Evolutionary conservation across 257 asterid genomes (phyloP).

Genomic region (Gardenia jasminoides): DNA sequence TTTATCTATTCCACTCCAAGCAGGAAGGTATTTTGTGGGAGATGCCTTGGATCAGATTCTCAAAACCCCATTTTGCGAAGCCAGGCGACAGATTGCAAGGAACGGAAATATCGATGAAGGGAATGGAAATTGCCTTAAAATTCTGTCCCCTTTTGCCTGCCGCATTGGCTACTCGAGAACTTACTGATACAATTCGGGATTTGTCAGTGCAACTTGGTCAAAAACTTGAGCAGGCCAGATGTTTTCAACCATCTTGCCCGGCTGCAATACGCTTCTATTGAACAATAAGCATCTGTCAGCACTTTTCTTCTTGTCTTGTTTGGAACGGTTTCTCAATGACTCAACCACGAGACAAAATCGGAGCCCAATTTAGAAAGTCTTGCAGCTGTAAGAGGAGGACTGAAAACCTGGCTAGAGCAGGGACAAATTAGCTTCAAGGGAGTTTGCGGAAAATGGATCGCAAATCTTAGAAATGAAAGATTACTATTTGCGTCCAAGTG

Average conservation of each 20-base stretch:
- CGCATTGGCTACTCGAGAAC: slow-evolving; percentile 27
- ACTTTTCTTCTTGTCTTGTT: slow-evolving; percentile 56
- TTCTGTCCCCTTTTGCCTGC: slow-evolving; percentile 30
- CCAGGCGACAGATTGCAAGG: slow-evolving; percentile 38
- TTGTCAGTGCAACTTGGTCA: slow-evolving; percentile 30
- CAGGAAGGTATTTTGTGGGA: slow-evolving; percentile 71
- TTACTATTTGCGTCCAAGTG: slow-evolving; percentile 51
- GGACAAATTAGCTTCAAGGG: not conserved
- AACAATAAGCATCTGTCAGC: slow-evolving; percentile 31
- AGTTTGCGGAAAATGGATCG: not conserved
- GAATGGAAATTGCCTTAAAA: slow-evolving; percentile 49
- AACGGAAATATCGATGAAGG: slow-evolving; percentile 51
- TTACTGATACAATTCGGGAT: slow-evolving; percentile 21
- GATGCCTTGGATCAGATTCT: slow-evolving; percentile 42
- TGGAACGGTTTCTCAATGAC: slow-evolving; percentile 19
- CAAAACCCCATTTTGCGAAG: slow-evolving; percentile 12
- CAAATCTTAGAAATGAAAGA: slow-evolving; percentile 22
- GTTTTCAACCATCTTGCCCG: slow-evolving; percentile 28
- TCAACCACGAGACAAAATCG: not conserved
- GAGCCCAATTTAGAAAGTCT: not conserved
- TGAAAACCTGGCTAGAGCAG: not conserved
- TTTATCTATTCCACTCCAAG: not conserved
- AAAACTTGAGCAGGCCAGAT: slow-evolving; percentile 36
- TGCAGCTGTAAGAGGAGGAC: not conserved
- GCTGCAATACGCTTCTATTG: slow-evolving; percentile 15